A percentile compares a stretch with the other conserved stretches of the same genome.
Conservation (phyloP, 352 stramenopile genomes). For the Globisporangium solare region DNA sequence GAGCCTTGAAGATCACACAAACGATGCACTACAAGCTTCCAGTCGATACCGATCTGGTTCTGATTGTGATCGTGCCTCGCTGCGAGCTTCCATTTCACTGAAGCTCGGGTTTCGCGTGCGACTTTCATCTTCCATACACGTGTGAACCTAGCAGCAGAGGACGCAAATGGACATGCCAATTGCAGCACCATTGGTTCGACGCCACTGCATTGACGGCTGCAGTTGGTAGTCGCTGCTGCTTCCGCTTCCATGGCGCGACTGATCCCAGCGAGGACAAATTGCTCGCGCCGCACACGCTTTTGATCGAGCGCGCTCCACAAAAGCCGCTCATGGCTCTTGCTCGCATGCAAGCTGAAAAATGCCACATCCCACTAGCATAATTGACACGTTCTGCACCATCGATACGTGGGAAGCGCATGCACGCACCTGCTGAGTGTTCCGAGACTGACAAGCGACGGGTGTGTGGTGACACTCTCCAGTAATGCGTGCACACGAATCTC, state of each 20-base stretch:
- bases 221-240: background rate
- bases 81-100: slow-evolving; percentile 20
- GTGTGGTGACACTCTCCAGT: slow-evolving; percentile 1
- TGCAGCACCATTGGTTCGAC: slow-evolving; percentile 14
- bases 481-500: background rate
- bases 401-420: too few relatives aligned
- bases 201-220: background rate
- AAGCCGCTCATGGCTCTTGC: slow-evolving; percentile 1
- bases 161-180: background rate
- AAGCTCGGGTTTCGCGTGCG: slow-evolving; percentile 11
- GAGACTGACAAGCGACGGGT: slow-evolving; percentile 14
- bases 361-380: background rate
- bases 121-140: slow-evolving; percentile 19
- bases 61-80: too few relatives aligned
- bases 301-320: slow-evolving; percentile 13
- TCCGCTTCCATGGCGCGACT: slow-evolving; percentile 9
- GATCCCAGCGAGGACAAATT: slow-evolving; percentile 5
- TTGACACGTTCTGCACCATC: background rate
- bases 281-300: slow-evolving; percentile 16
- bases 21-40: slow-evolving; percentile 19
- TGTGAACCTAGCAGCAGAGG: background rate
- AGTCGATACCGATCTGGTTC: background rate
- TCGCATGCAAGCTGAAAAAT: background rate
- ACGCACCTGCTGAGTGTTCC: slow-evolving; percentile 18
- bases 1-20: slow-evolving; percentile 15